Evolutionary conservation across 768 basidiomycete species (phyloP).

Genomic region (Rhodosporidiobolus sp.): DNA sequence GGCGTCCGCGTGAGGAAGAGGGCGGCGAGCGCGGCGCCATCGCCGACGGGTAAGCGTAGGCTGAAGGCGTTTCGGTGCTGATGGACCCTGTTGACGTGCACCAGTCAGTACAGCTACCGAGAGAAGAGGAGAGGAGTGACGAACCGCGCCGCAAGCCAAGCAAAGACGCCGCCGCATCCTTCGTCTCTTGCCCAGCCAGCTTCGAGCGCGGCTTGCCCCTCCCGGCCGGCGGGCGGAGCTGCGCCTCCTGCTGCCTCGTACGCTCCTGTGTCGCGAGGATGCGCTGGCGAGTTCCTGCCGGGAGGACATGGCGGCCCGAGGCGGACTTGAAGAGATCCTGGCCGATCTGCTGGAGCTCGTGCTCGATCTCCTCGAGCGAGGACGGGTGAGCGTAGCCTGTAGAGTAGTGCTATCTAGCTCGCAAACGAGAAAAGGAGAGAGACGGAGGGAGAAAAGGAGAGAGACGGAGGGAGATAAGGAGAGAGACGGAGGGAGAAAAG

Average conservation of each 20-base stretch:
- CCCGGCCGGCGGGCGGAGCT: neutral
- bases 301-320: neutral
- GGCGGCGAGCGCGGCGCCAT: conserved; percentile 9
- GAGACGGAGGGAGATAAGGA: neutral
- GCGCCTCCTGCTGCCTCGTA: neutral
- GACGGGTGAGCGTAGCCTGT: neutral
- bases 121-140: neutral
- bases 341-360: conserved; percentile 19
- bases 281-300: neutral
- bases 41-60: neutral
- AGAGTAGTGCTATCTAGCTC: neutral
- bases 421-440: neutral
- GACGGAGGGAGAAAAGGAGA: neutral
- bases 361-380: conserved; percentile 7
- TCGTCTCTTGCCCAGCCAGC: neutral
- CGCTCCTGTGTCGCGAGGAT: conserved; percentile 20
- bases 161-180: neutral
- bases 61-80: neutral
- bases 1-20: neutral
- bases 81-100: neutral
- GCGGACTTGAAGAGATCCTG: conserved; percentile 29
- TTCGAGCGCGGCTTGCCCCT: neutral
- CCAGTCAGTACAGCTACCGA: neutral
- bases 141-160: conserved; percentile 5
- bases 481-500: neutral